Evolutionary conservation across 257 asterid species (phyloP), one percentile per base, ranked within the genome.

Genomic region (Ajuga chamaepitys): DNA sequence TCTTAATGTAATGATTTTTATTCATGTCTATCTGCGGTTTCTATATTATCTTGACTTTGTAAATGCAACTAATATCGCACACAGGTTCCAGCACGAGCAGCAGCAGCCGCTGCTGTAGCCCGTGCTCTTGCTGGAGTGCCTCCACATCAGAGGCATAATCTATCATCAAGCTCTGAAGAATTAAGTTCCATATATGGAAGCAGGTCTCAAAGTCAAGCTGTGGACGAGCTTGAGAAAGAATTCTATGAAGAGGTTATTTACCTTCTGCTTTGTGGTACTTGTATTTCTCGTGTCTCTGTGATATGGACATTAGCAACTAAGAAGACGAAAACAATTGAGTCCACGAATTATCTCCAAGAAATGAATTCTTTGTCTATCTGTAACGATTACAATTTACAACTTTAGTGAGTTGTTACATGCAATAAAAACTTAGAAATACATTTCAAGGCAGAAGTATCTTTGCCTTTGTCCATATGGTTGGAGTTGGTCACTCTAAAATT

Each of bases 21-120:
- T 32, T 40, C 48, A 56, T 11, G 61, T n/a, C 8, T 20, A 62
- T 50, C 35, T 37, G 57, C 25, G 47, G 37, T 55, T 71, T 42
- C 62, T 11, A 35, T 14, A 21, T 26, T 71, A 17, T 64, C 37
- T 24, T 46, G 59, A 57, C 70, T 52, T 50, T 34, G 48, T 55
- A 14, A 45, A 53, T 42, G 65, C 62, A 56, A 64, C 25, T 38
- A 62, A 53, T 67, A 67, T 44, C 38, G 45, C 45, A 58, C 63
- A 17, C 78, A 94, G 99, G 98, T 94, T 79, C 98, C 99, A 37
- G 98, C 84, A 77, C 95, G 95, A 83, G 99, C 89, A 21, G 99
- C 95, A 32, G 99, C 98, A 0, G 99, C 99, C 8, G 99, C 98
- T 32, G 93, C 93, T 58, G 95, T 88, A 63, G 99, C 98, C 47